Evolutionary conservation across 202 grass and related monocot genomes (phyloP).

Genomic region (Cymbopogon flexuosus): DNA sequence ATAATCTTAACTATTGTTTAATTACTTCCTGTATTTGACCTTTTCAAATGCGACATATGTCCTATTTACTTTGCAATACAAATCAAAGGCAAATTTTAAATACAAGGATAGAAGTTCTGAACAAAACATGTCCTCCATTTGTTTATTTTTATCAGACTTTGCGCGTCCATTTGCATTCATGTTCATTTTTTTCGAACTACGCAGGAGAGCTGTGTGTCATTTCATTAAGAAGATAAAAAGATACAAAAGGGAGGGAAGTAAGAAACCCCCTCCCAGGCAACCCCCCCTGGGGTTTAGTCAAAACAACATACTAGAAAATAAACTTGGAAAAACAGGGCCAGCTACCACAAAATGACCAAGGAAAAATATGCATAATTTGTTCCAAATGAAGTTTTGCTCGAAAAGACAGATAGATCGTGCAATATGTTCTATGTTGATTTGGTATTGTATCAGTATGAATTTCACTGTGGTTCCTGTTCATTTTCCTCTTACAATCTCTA

Average conservation of each 20-base stretch:
- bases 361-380: not conserved
- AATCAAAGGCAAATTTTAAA: not conserved
- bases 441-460: not conserved
- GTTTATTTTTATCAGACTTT: slow-evolving; percentile 9
- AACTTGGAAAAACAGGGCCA: no score
- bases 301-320: no score
- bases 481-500: slow-evolving; percentile 35
- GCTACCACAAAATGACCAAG: no score
- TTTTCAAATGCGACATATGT: slow-evolving; percentile 13
- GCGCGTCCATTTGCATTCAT: not conserved
- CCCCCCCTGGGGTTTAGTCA: no score
- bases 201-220: no score
- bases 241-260: no score
- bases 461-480: slow-evolving; percentile 13
- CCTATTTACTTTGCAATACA: slow-evolving; percentile 22
- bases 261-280: no score
- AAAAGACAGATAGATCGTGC: not conserved
- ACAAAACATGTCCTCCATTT: not conserved
- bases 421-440: slow-evolving; percentile 30
- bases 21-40: not conserved
- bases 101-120: not conserved
- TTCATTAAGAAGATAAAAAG: no score
- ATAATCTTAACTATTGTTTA: slow-evolving; percentile 4
- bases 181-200: not conserved
- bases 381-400: slow-evolving; percentile 10